Percentiles rank a stretch among this genome's conserved stretches.
Evolutionary conservation across 345 rosid genomes (phyloP).

Genomic region (Brassica nigra): DNA sequence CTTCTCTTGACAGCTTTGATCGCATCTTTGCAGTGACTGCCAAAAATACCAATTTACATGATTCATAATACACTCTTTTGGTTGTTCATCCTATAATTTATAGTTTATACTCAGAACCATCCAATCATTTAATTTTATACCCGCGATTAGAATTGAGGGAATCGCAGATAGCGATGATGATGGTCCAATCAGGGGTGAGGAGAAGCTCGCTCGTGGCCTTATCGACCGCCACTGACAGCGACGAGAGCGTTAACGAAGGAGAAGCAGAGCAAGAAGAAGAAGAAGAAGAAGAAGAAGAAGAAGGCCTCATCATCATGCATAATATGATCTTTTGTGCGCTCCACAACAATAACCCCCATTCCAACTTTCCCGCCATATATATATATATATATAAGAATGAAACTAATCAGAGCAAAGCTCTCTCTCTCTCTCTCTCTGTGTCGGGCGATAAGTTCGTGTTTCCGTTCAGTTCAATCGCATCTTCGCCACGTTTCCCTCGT

Average conservation of each 20-base stretch:
- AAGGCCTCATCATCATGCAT: conserved; percentile 21
- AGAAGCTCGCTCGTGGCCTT: conserved; percentile 93
- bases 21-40: conserved; percentile 89
- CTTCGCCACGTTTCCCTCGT: conserved; percentile 36
- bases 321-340: neutral
- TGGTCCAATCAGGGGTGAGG: conserved; percentile 83
- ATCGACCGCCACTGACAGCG: conserved; percentile 82
- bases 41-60: neutral
- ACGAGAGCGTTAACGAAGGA: conserved; percentile 43
- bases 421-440: neutral
- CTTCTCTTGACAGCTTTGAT: conserved; percentile 88
- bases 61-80: neutral
- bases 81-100: neutral
- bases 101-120: neutral
- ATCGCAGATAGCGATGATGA: conserved; percentile 90
- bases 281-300: conserved; percentile 9
- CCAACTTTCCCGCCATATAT: conserved; percentile 1
- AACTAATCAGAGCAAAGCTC: neutral
- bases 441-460: conserved; percentile 13
- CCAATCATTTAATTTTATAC: conserved; percentile 38
- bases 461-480: conserved; percentile 20
- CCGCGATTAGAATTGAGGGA: conserved; percentile 66
- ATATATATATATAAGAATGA: neutral
- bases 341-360: neutral
- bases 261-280: conserved; percentile 16